Percentiles rank a stretch among this genome's conserved stretches.
Conservation (phyloP, 73 alveolate species). For the Uronychia setigera region DNA sequence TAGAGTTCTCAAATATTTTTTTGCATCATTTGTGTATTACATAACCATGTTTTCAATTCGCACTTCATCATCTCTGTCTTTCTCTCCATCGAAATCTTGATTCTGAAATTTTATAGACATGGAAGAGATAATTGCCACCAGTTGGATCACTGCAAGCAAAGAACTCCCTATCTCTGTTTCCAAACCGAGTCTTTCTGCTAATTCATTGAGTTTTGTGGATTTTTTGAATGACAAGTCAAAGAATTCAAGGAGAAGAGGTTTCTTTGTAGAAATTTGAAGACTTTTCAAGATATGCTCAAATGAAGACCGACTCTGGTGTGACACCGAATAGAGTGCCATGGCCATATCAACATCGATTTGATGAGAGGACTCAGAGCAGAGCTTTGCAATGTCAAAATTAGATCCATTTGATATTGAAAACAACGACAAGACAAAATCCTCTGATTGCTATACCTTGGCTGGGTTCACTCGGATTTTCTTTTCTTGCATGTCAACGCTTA, state of each 20-base stretch:
- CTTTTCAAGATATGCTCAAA: background rate
- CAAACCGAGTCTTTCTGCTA: background rate
- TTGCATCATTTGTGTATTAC: background rate
- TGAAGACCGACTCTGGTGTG: background rate
- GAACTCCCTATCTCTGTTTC: background rate
- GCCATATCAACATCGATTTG: constrained; percentile 8
- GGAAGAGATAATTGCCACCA: background rate
- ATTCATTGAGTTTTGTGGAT: background rate
- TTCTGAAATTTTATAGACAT: background rate
- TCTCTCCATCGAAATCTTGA: background rate
- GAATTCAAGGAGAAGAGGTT: background rate
- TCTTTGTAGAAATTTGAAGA: background rate
- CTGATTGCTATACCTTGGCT: background rate
- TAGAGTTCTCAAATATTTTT: background rate
- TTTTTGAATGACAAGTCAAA: background rate
- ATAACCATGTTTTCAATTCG: background rate
- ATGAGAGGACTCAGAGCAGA: background rate
- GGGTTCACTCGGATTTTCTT: background rate
- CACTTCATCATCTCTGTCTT: background rate
- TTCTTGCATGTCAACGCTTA: background rate
- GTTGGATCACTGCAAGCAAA: background rate
- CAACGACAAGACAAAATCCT: background rate
- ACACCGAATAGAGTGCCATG: background rate
- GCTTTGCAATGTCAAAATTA: background rate
- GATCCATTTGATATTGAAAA: background rate